Evolutionary conservation across 805 yeast genomes (phyloP).

Genomic region (Dipodascopsis uninucleata): DNA sequence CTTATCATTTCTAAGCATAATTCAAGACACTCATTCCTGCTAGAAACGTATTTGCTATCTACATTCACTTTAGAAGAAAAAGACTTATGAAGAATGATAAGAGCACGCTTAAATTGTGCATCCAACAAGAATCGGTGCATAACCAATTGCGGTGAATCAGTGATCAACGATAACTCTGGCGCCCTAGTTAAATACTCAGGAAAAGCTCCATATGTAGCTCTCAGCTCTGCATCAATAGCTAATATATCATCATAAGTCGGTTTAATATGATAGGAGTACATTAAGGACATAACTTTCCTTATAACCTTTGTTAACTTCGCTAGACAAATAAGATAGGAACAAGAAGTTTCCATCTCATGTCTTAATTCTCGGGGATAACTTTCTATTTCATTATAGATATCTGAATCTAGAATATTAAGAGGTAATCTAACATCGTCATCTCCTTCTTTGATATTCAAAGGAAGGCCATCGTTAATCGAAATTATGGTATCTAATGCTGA

Average conservation of each 20-base stretch:
- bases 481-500: constrained; percentile 29
- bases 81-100: constrained; percentile 34
- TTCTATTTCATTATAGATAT: constrained; percentile 25
- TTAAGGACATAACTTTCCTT: constrained; percentile 20
- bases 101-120: constrained; percentile 31
- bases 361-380: constrained; percentile 24
- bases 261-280: constrained; percentile 20
- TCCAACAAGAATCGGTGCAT: constrained; percentile 35
- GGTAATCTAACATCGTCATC: constrained; percentile 34
- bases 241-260: constrained; percentile 26
- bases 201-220: constrained; percentile 29
- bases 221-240: constrained; percentile 31
- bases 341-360: constrained; percentile 24
- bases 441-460: constrained; percentile 30
- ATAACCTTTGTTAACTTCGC: constrained; percentile 16
- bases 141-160: constrained; percentile 30
- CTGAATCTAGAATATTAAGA: constrained; percentile 30
- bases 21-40: constrained; percentile 26
- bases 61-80: constrained; percentile 23
- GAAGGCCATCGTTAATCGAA: constrained; percentile 35
- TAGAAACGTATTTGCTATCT: constrained; percentile 14
- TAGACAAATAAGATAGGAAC: constrained; percentile 29
- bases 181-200: constrained; percentile 29
- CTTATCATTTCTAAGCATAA: constrained; percentile 24
- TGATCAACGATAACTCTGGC: constrained; percentile 25